Evolutionary conservation across 331 rosid genomes (phyloP), one percentile per base, ranked within the genome.

Genomic region (Phaseolus coccineus): DNA sequence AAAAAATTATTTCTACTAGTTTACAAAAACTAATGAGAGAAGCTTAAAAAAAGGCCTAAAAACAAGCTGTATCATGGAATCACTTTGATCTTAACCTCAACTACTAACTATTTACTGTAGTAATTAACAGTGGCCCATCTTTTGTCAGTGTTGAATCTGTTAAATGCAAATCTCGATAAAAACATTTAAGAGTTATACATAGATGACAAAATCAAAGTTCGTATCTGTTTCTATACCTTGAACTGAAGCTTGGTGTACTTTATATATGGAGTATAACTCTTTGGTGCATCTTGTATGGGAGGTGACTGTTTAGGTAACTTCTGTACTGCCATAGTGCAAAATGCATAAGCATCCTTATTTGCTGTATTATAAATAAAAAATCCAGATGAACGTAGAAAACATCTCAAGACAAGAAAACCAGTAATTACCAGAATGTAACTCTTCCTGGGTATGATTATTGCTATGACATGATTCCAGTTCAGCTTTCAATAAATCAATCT

Each of bases 181-280:
- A 50, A 76, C 24, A 46, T 22, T 15, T 22, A 22, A 75, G 71
- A 82, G 67, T 7, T 58, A 25, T 42, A 57, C 67, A 69, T 30
- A 56, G 62, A 68, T 44, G 64, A 52, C 74, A 62, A 31, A 81
- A 69, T 56, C 77, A 77, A 47, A 55, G 55, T 52, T 57, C 52
- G 59, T 52, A 55, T 19, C 27, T 55, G 56, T 77, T 62, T 30
- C 50, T 71, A 51, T 80, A 96, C 99, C 99, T 93, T 85, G 82
- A 96, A 96, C 80, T 86, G 89, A 88, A 96, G 98, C 86, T 93
- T 96, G 37, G 89, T 93, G 83, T 89, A 96, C 71, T 83, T 93
- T 76, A 96, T 90, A 55, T 53, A 57, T 69, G 99, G 98, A 69
- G 97, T 91, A 72, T 89, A 87, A 82, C 82, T 86, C 87, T 59